Base-by-base conservation (phyloP, 768 basidiomycete genomes). In the Antrodiella citrinella region DNA sequence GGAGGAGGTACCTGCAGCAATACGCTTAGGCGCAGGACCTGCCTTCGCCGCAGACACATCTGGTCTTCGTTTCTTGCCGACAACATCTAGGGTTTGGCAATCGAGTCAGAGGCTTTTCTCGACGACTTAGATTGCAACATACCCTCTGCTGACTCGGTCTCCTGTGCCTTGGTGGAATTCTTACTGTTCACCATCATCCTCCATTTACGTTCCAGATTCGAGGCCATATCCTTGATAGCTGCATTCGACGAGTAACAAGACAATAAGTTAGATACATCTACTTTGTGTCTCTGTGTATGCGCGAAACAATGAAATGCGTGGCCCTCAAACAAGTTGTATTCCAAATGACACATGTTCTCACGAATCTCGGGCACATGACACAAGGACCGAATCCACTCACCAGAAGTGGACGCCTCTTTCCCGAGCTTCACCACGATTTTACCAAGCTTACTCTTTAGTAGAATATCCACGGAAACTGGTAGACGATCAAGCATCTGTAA, bases 171-270 rank as follows among this genome's bases (percentile, higher is more conserved):
- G 61, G 59, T 38, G 9, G 41, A 5, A 66, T 68, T 62, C 72
- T 78, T 58, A 59, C 55, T 59, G 61, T 59, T 64, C 60, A 62
- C 70, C 61, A 85, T 71, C 65, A 87, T 70, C 51, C 86, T 80
- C 90, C 89, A 91, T 72, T 81, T 82, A 61, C 80, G 80, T 69
- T 89, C 87, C 72, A 91, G 74, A 72, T 88, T 90, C 65, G 79
- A 80, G 60, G 89, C 89, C 86, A 91, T 88, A 72, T 91, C 89
- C 82, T 90, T 87, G 84, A 89, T 79, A 71, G 89, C 89, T 91
- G 75, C 66, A 67, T 67, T 54, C 67, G 68, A 67, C 61, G 65
- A 60, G 64, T 72, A 69, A 70, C 67, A 67, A 63, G 68, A 65
- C 59, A 51, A 62, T 68, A 61, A 62, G 84, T 88, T 81, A 88